These are phyloP conservation scores for Phytophthora brassicae DNA, from an alignment of 352 stramenopile genomes.

Conservation along the genomic window DNA sequence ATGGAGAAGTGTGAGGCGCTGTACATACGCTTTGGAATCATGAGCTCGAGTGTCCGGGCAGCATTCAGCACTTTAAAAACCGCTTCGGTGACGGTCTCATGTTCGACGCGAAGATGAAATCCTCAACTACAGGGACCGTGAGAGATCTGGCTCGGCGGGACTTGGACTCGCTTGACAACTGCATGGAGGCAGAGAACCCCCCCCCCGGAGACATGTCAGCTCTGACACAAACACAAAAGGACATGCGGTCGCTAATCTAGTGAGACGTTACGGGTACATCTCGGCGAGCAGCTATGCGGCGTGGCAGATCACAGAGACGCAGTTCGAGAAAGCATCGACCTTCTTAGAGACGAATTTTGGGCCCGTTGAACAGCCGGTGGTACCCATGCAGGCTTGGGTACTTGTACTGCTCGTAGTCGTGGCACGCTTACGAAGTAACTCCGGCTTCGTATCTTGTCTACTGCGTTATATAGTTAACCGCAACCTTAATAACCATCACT, in stretches of 20 bases:
- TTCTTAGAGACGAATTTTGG: slow-evolving; percentile 52
- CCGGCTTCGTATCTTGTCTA: slow-evolving; percentile 16
- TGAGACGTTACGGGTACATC: slow-evolving; percentile 51
- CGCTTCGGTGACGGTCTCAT: slow-evolving; percentile 94
- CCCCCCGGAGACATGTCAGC: slow-evolving; percentile 39
- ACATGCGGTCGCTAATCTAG: slow-evolving; percentile 51
- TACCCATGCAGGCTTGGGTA: too few relatives aligned
- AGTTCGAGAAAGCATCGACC: slow-evolving; percentile 39
- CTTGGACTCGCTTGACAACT: slow-evolving; percentile 25
- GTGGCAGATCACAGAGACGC: slow-evolving; percentile 66
- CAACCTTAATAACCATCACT: background rate
- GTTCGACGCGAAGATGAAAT: slow-evolving; percentile 78
- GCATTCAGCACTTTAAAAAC: slow-evolving; percentile 94
- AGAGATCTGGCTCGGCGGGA: slow-evolving; percentile 5
- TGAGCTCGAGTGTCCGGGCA: slow-evolving; percentile 88
- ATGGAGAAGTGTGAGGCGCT: slow-evolving; percentile 96
- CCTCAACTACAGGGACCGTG: slow-evolving; percentile 24
- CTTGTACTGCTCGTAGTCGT: too few relatives aligned
- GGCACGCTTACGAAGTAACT: slow-evolving; percentile 15
- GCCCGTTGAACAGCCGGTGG: slow-evolving; percentile 20
- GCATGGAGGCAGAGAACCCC: slow-evolving; percentile 30
- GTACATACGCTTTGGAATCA: slow-evolving; percentile 93
- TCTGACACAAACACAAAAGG: slow-evolving; percentile 53
- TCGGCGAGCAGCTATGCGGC: slow-evolving; percentile 39
- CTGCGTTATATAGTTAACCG: slow-evolving; percentile 2